A percentile compares a stretch with the other conserved stretches of the same genome.
Evolutionary conservation across 2,329 filamentous ascomycete species (phyloP).

Genomic region (Rutstroemia sp.): DNA sequence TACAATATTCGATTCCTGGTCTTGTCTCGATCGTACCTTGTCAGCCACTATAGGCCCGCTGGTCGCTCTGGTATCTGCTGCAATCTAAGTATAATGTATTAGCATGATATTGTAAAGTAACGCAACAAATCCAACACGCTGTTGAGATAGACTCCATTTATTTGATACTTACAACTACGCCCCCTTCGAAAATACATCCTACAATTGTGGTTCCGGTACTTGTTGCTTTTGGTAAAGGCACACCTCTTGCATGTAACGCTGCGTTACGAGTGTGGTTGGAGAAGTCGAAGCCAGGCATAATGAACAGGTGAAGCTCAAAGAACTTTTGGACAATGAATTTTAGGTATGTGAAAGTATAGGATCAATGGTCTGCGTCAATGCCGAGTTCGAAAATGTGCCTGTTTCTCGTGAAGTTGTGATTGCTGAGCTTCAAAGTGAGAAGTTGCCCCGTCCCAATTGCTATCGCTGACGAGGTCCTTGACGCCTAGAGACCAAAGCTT

Average conservation of each 20-base stretch:
- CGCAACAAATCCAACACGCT: background rate
- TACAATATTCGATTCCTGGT: background rate
- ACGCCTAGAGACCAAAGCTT: slow-evolving; percentile 4
- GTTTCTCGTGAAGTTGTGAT: background rate
- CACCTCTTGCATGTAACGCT: slow-evolving; percentile 86
- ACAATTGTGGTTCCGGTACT: slow-evolving; percentile 99
- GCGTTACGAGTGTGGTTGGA: slow-evolving; percentile 99
- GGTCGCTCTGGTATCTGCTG: slow-evolving; percentile 95
- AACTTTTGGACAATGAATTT: slow-evolving; percentile 3
- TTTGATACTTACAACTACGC: slow-evolving; percentile 68
- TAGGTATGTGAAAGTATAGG: background rate
- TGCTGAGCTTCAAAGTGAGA: background rate
- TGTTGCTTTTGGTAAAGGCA: slow-evolving; percentile 93
- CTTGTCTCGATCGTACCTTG: slow-evolving; percentile 51
- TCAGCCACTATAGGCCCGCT: slow-evolving; percentile 97
- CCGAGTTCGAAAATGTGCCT: too few species aligned
- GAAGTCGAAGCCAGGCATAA: slow-evolving; percentile 97
- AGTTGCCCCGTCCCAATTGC: slow-evolving; percentile 3
- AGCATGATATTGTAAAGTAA: slow-evolving; percentile 10
- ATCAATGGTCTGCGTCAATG: background rate
- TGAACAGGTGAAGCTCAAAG: slow-evolving; percentile 30
- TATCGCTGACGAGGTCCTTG: slow-evolving; percentile 11
- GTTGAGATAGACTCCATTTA: background rate
- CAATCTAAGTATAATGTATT: slow-evolving; percentile 54
- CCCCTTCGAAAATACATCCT: slow-evolving; percentile 91